Conservation (phyloP, 495 filamentous ascomycete genomes). For the Lepidopterella palustris region DNA sequence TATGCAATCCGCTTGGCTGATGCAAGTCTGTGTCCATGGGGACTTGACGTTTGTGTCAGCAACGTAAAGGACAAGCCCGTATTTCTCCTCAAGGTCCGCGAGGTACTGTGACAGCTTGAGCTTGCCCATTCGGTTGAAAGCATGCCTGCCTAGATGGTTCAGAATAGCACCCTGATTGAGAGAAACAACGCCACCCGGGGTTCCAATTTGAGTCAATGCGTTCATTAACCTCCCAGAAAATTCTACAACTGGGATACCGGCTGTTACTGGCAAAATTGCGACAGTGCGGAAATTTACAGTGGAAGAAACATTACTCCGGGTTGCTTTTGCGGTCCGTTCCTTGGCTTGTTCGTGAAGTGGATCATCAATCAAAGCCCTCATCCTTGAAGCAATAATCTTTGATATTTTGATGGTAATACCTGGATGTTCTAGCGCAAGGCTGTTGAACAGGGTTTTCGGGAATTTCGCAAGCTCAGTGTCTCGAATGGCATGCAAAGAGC, state of each 20-base stretch:
- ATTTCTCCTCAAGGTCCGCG: constrained; percentile 95
- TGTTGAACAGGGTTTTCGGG: constrained; percentile 93
- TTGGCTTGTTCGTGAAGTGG: constrained; percentile 53
- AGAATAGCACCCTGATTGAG: constrained; percentile 90
- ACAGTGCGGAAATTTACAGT: constrained; percentile 90
- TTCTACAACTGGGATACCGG: constrained; percentile 88
- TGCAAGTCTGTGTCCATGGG: constrained; percentile 97
- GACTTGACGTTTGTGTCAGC: constrained; percentile 96
- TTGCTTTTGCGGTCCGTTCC: constrained; percentile 44
- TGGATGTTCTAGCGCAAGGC: constrained; percentile 90
- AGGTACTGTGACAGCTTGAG: constrained; percentile 93
- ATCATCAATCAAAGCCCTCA: constrained; percentile 81
- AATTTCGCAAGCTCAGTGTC: constrained; percentile 96
- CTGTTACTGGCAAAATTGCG: constrained; percentile 81
- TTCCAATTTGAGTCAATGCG: constrained; percentile 80
- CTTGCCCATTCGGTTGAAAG: constrained; percentile 96
- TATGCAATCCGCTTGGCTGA: constrained; percentile 92
- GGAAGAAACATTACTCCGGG: constrained; percentile 67
- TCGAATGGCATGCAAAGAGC: constrained; percentile 89
- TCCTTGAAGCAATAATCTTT: constrained; percentile 93
- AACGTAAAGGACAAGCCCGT: constrained; percentile 90
- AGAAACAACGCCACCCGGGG: constrained; percentile 81
- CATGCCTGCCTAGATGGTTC: constrained; percentile 89
- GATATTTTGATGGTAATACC: constrained; percentile 99
- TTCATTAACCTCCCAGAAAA: constrained; percentile 86